Evolutionary conservation across 768 basidiomycete genomes (phyloP).

Genomic region (Neoboletus subvelutipes): DNA sequence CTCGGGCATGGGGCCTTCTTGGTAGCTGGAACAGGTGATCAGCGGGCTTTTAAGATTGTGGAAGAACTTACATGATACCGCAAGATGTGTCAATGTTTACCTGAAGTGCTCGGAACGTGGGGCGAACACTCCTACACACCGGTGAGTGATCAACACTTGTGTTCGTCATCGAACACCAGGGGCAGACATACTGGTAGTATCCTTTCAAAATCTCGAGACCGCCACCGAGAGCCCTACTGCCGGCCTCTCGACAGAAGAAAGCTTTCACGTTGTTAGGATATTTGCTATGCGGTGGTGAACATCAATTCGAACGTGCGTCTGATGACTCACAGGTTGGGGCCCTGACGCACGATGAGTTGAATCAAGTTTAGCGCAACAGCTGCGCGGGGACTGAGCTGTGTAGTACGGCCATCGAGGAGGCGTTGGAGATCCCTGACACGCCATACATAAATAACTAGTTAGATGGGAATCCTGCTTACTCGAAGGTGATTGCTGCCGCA

Average conservation of each 20-base stretch:
- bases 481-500: slow-evolving; percentile 36
- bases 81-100: slow-evolving; percentile 50
- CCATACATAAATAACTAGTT: neutral
- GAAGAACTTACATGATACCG: slow-evolving; percentile 40
- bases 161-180: neutral
- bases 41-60: neutral
- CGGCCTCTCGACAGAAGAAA: slow-evolving; percentile 40
- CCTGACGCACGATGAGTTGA: slow-evolving; percentile 50
- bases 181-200: slow-evolving; percentile 46
- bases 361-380: slow-evolving; percentile 45
- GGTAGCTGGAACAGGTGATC: slow-evolving; percentile 21
- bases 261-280: slow-evolving; percentile 47
- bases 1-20: slow-evolving; percentile 25
- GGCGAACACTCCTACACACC: slow-evolving; percentile 44
- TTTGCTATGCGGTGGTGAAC: slow-evolving; percentile 29
- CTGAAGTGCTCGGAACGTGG: slow-evolving; percentile 38
- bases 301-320: neutral
- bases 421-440: slow-evolving; percentile 23
- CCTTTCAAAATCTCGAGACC: slow-evolving; percentile 48
- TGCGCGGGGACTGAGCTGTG: slow-evolving; percentile 28
- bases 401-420: slow-evolving; percentile 26
- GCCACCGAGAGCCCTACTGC: slow-evolving; percentile 26
- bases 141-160: neutral
- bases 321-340: slow-evolving; percentile 41
- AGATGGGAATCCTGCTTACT: slow-evolving; percentile 22